Evolutionary conservation across 2,329 filamentous ascomycete species (phyloP), one percentile per base, ranked within the genome.

Genomic region (Xylaria digitata): DNA sequence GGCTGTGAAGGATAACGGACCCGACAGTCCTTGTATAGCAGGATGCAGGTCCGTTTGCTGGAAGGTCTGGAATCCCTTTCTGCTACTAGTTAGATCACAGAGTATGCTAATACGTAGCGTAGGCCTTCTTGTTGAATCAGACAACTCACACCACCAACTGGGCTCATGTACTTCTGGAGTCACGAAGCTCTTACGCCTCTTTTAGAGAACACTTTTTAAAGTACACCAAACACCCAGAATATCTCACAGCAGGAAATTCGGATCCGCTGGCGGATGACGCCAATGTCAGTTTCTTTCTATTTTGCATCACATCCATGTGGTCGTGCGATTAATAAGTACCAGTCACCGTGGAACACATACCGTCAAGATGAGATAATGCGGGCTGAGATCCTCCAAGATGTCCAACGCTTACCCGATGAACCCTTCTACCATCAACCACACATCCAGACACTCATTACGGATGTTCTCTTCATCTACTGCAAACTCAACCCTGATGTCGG

Each of bases 381-480:
- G 69, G 89, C 90, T 57, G 96, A 99, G 79, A 98, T 99, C 63
- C 87, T 91, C 63, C 96, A 98, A 80, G 96, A 99, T 81, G 94
- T 99, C 19, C 92, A 96, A 73, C 87, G 96, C 70, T 92, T 98
- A 79, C 96, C 95, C 6, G 96, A 97, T 73, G 94, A 96, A 74
- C 87, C 89, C 53, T 96, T 95, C 77, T 99, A 98, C 75, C 93
- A 94, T 64, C 87, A 94, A 72, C 87, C 90, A 13, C 82, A 85
- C 15, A 92, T 92, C 0, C 96, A 98, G 78, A 85, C 84, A 48
- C 92, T 93, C 79, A 90, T 99, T 73, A 82, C 96, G 37, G 92
- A 99, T 76, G 89, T 97, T 37, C 84, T 99, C 40, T 99, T 98
- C 79, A 87, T 99, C 71, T 98, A 94, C 80, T 96, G 94, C 81